A percentile compares a stretch with the other conserved stretches of the same genome.
These are phyloP conservation scores for Dendrobium officinale DNA, from an alignment of 106 monocot genomes.

Conservation along the genomic window DNA sequence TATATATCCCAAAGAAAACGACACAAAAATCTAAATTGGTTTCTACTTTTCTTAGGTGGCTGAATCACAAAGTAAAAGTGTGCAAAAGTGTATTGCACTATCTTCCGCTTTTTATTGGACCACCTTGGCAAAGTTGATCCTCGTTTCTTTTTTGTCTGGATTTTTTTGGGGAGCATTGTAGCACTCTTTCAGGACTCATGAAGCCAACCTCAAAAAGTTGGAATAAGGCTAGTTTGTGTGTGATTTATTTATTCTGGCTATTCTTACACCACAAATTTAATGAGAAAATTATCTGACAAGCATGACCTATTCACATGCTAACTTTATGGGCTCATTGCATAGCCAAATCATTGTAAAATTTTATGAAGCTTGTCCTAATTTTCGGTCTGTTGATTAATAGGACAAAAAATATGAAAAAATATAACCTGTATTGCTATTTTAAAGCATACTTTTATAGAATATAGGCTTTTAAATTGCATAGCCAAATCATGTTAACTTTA, in stretches of 20 bases:
- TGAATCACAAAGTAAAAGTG: too few relatives aligned
- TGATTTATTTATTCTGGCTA: conserved; percentile 1
- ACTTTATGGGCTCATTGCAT: not conserved
- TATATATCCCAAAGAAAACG: too few relatives aligned
- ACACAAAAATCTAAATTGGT: too few relatives aligned
- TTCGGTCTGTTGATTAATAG: not conserved
- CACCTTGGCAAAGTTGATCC: not conserved
- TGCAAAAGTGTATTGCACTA: too few relatives aligned
- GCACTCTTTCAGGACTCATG: not conserved
- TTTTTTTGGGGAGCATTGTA: not conserved
- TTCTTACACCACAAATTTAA: not conserved
- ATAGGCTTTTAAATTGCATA: too few relatives aligned
- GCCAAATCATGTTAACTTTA: too few relatives aligned
- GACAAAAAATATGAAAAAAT: not conserved
- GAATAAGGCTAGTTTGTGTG: not conserved
- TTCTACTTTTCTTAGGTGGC: too few relatives aligned
- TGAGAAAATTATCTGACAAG: not conserved
- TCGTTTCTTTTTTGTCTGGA: not conserved
- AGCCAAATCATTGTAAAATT: not conserved
- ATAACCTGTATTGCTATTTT: too few relatives aligned
- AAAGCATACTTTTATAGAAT: too few relatives aligned
- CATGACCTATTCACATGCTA: not conserved
- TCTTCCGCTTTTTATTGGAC: not conserved
- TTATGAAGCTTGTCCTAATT: not conserved
- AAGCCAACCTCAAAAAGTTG: not conserved